Percentiles rank a stretch among this genome's conserved stretches.
Evolutionary conservation across 2,329 filamentous ascomycete genomes (phyloP).

Genomic region (Pseudogymnoascus sp.): DNA sequence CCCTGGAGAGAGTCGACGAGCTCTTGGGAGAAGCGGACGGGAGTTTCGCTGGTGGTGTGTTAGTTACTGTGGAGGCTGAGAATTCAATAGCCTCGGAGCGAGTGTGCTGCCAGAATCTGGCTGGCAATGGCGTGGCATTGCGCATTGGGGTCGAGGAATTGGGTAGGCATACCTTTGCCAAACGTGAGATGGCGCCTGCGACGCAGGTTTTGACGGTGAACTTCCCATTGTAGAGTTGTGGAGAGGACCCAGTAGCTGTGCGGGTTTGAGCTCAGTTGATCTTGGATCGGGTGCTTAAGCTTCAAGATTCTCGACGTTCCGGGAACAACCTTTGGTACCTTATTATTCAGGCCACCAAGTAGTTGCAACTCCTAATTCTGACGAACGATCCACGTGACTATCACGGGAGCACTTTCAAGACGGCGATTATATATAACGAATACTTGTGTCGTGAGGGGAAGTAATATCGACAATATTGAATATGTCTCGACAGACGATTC

Average conservation of each 20-base stretch:
- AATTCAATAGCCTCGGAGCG: background rate
- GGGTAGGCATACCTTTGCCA: slow-evolving; percentile 10
- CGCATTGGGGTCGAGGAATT: background rate
- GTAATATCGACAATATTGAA: background rate
- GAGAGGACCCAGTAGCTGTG: slow-evolving; percentile 9
- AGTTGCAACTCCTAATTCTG: background rate
- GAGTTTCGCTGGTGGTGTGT: slow-evolving; percentile 40
- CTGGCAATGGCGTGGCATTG: background rate
- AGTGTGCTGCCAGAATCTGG: background rate
- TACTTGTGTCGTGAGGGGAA: background rate
- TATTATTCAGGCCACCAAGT: background rate
- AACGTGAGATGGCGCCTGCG: slow-evolving; percentile 9
- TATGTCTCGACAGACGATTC: slow-evolving; percentile 27
- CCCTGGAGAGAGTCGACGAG: slow-evolving; percentile 75
- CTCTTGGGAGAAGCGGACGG: slow-evolving; percentile 67
- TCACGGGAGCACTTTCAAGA: background rate
- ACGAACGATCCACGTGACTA: background rate
- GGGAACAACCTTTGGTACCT: background rate
- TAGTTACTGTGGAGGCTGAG: background rate
- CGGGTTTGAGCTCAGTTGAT: slow-evolving; percentile 4
- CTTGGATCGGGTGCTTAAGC: slow-evolving; percentile 2
- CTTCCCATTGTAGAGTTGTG: slow-evolving; percentile 11
- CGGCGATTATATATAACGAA: background rate
- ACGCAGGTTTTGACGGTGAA: slow-evolving; percentile 10
- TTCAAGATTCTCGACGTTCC: slow-evolving; percentile 6